Base-by-base conservation (phyloP, 2,329 filamentous ascomycete genomes). In the Neospermospora avenae region DNA sequence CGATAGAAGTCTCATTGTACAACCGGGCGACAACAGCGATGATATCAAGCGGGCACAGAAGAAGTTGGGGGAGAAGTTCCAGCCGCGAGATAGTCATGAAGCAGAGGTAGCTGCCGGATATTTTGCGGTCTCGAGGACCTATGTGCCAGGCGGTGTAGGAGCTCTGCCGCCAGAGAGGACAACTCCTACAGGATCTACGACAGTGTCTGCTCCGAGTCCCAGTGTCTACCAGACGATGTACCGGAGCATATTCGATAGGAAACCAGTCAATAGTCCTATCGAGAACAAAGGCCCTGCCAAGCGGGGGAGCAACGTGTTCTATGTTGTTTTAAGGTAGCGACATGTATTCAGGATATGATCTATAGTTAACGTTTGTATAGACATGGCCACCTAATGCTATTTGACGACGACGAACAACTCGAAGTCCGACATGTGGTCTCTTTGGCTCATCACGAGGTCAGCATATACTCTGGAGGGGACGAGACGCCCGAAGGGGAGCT, bases 151-250 rank as follows among this genome's bases (percentile, higher is more conserved):
- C 72, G 93, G 92, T 44, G 88, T 96, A 74, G 96, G 96, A 78
- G 91, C 91, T 62, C 96, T 93, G 76, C 92, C 93, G 5, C 92
- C 93, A 60, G 93, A 96, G 76, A 84, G 91, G 62, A 85, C 87
- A 34, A 93, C 90, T 0, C 91, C 92, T 5, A 84, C 90, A 13
- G 91, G 91, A 18, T 86, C 89, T 59, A 76, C 83, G 55, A 88
- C 89, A 16, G 86, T 95, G 46, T 85, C 88, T 35, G 80, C 89
- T 44, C 89, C 92, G 59, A 96, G 91, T 71, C 92, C 90, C 59
- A 97, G 93, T 73, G 93, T 99, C 39, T 98, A 98, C 75, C 95
- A 98, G 81, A 89, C 89, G 74, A 97, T 99, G 91, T 99, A 99
- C 76, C 82, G 92, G 72, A 96, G 90, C 74, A 88, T 99, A 63